Conservation (phyloP, 345 rosid genomes). For the Rhizophora mangle region DNA sequence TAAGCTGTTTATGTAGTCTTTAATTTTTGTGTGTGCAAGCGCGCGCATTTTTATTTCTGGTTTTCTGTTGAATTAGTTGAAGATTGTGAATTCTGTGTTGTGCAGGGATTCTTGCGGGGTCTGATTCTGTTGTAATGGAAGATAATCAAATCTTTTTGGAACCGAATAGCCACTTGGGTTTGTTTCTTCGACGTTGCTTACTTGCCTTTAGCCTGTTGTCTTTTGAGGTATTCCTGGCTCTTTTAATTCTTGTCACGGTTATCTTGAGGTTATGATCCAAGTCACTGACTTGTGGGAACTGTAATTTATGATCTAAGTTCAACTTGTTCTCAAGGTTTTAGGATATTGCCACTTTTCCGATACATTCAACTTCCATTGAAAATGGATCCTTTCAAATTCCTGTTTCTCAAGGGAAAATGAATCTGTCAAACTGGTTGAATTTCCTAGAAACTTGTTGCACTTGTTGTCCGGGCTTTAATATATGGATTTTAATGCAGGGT, state of each 20-base stretch:
- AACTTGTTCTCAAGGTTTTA: neutral
- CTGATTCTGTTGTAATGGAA: slow-evolving; percentile 60
- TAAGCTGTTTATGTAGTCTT: slow-evolving; percentile 17
- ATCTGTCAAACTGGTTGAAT: neutral
- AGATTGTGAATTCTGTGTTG: neutral
- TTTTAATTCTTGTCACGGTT: neutral
- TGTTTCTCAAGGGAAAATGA: neutral
- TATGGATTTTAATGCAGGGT: slow-evolving; percentile 48
- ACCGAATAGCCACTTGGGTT: slow-evolving; percentile 74
- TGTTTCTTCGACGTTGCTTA: slow-evolving; percentile 85
- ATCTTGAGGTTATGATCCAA: too few relatives aligned
- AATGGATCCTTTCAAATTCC: too few relatives aligned
- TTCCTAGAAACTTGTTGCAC: neutral
- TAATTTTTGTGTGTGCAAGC: too few relatives aligned
- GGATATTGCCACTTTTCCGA: neutral
- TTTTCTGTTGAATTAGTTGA: neutral
- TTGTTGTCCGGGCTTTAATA: slow-evolving; percentile 1
- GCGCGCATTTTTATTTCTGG: neutral
- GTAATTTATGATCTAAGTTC: neutral
- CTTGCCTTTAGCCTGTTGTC: slow-evolving; percentile 73
- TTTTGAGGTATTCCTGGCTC: slow-evolving; percentile 59
- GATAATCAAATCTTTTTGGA: slow-evolving; percentile 85
- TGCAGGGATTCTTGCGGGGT: slow-evolving; percentile 67
- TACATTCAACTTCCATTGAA: too few relatives aligned
- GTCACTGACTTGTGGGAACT: too few relatives aligned